Conservation (phyloP, 2,329 filamentous ascomycete genomes). For the Zalaria sp. region DNA sequence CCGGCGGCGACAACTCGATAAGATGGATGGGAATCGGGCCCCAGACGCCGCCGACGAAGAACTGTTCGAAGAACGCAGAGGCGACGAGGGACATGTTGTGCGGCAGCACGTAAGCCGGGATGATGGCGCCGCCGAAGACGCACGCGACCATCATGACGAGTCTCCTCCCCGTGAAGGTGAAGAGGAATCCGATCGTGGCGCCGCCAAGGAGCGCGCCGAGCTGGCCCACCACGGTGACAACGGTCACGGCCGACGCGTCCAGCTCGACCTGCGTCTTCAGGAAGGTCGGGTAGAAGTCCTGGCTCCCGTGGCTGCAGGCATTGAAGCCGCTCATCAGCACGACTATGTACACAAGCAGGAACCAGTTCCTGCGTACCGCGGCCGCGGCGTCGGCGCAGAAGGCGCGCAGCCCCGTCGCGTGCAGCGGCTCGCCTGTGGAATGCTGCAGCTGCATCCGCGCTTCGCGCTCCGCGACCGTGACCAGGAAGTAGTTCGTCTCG, state of each 20-base stretch:
- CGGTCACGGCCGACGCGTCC: conserved; percentile 46
- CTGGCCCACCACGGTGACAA: conserved; percentile 74
- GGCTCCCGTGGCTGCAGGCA: conserved; percentile 64
- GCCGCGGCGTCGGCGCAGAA: too few species aligned
- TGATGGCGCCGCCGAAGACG: conserved; percentile 45
- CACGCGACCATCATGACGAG: conserved; percentile 50
- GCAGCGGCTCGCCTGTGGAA: too few species aligned
- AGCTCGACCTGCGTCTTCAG: conserved; percentile 62
- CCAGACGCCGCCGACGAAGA: conserved; percentile 53
- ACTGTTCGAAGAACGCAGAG: conserved; percentile 55
- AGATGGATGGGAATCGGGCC: conserved; percentile 59
- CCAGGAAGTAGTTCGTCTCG: conserved; percentile 14
- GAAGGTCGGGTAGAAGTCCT: conserved; percentile 73
- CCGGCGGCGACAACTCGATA: conserved; percentile 57
- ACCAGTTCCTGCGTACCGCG: too few species aligned
- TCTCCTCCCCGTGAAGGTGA: conserved; percentile 62
- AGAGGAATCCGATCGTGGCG: conserved; percentile 58
- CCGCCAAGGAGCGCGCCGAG: conserved; percentile 62
- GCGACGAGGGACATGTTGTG: conserved; percentile 48
- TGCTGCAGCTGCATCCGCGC: neutral
- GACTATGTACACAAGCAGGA: conserved; percentile 58
- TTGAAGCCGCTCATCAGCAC: conserved; percentile 57
- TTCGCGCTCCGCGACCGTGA: conserved; percentile 12
- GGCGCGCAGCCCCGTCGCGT: too few species aligned
- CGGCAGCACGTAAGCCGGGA: conserved; percentile 59